Evolutionary conservation across 2,329 filamentous ascomycete genomes (phyloP).

Genomic region (Pyrenochaeta sp.): DNA sequence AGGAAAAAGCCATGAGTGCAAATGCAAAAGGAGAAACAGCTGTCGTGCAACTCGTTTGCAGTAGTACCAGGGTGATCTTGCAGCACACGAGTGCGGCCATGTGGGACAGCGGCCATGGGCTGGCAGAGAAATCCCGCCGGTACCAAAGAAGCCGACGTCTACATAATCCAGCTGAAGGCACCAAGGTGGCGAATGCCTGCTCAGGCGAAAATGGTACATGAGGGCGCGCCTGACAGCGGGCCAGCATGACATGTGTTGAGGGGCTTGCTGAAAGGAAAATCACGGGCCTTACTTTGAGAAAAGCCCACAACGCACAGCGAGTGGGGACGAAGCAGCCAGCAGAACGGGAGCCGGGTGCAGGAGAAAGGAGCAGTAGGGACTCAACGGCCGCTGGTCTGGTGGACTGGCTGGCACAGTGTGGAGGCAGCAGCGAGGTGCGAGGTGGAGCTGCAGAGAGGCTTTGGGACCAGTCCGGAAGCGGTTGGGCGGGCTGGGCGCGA

Average conservation of each 20-base stretch:
- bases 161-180: conserved; percentile 13
- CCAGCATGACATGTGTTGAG: conserved; percentile 16
- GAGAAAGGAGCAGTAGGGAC: conserved; percentile 28
- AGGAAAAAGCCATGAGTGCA: conserved; percentile 37
- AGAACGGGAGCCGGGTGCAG: conserved; percentile 32
- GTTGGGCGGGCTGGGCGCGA: conserved; percentile 31
- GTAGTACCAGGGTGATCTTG: conserved; percentile 43
- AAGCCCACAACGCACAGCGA: conserved; percentile 30
- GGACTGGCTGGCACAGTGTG: conserved; percentile 32
- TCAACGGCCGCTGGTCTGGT: conserved; percentile 30
- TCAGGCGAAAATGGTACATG: conserved; percentile 5
- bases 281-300: conserved; percentile 36
- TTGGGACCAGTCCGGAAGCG: conserved; percentile 25
- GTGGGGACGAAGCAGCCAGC: conserved; percentile 32
- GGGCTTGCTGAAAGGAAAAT: conserved; percentile 17
- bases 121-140: conserved; percentile 12
- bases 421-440: conserved; percentile 38
- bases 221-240: conserved; percentile 17
- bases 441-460: conserved; percentile 20
- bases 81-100: conserved; percentile 28
- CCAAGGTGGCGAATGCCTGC: conserved; percentile 3
- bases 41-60: conserved; percentile 44
- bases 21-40: conserved; percentile 38
- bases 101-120: conserved; percentile 31
- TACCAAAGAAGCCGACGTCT: conserved; percentile 4